phyloP scores from a whole-genome alignment of 148 eudicot species.

The Amaranthus hypochondriacus region DNA sequence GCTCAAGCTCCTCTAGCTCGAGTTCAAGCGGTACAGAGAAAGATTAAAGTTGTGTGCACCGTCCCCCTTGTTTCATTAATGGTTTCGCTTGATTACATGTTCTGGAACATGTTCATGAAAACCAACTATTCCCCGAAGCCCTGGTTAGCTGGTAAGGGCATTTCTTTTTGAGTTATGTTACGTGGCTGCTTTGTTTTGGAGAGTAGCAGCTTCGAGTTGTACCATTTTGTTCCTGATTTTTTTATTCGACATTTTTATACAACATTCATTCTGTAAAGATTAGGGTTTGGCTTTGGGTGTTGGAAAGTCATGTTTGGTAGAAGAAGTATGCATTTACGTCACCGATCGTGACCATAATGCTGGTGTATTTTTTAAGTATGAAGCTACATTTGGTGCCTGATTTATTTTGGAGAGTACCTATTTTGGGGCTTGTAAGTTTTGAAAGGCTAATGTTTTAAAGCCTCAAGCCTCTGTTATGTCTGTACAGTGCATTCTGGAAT shows the following conservation, averaged over 20 bases:
- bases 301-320: slow-evolving; percentile 3
- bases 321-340: neutral
- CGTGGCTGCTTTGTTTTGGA: slow-evolving; percentile 4
- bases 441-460: neutral
- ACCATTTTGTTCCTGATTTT: neutral
- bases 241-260: neutral
- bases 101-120: neutral
- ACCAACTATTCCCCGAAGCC: neutral
- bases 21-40: neutral
- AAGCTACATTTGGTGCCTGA: neutral
- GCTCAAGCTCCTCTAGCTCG: slow-evolving; percentile 14
- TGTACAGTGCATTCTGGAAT: slow-evolving; percentile 17
- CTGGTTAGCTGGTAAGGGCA: neutral
- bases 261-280: neutral
- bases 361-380: slow-evolving; percentile 7
- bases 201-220: neutral
- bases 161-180: neutral
- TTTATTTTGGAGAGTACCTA: neutral
- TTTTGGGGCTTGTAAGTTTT: neutral
- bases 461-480: neutral
- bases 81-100: neutral
- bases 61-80: neutral
- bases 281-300: slow-evolving; percentile 8
- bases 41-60: neutral
- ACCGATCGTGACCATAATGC: slow-evolving; percentile 11